phyloP scores from a whole-genome alignment of 2,329 filamentous ascomycete genomes.

The Arachnomyces sp. region DNA sequence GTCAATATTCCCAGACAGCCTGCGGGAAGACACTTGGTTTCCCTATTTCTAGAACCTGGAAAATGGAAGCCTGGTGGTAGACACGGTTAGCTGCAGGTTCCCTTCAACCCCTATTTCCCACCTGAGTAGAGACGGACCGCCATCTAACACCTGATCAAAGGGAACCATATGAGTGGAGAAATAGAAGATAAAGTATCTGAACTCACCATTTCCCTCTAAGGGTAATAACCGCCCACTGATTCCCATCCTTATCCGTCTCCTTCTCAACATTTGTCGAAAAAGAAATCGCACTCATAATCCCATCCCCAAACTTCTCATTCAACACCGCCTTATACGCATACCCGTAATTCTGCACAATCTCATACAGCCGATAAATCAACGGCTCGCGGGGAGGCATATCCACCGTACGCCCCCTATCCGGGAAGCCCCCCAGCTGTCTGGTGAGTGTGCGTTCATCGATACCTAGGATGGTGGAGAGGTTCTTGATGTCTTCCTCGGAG shows the following conservation, averaged over 20 bases:
- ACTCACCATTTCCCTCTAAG: slow-evolving; percentile 73
- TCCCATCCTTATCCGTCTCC: slow-evolving; percentile 76
- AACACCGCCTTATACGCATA: slow-evolving; percentile 91
- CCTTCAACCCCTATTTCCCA: slow-evolving; percentile 9
- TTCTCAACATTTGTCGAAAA: slow-evolving; percentile 90
- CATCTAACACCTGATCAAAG: neutral
- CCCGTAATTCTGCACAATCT: slow-evolving; percentile 94
- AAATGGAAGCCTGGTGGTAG: slow-evolving; percentile 34
- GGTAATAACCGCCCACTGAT: slow-evolving; percentile 77
- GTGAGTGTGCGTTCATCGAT: slow-evolving; percentile 51
- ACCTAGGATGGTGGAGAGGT: slow-evolving; percentile 57
- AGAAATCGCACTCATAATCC: slow-evolving; percentile 93
- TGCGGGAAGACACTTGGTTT: too few species aligned
- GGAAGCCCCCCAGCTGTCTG: slow-evolving; percentile 61
- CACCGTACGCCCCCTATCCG: slow-evolving; percentile 68
- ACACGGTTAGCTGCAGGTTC: neutral
- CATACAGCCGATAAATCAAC: slow-evolving; percentile 81
- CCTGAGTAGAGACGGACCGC: too few species aligned
- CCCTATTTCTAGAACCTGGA: slow-evolving; percentile 31
- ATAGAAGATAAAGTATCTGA: neutral
- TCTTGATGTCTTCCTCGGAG: slow-evolving; percentile 58
- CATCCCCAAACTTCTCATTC: slow-evolving; percentile 91
- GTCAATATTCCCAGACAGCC: too few species aligned
- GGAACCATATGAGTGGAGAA: neutral
- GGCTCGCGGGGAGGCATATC: slow-evolving; percentile 82